Base-by-base conservation (phyloP, 225 moss, liverwort and hornwort species). In the Bryoerythrophyllum caledonicum region DNA sequence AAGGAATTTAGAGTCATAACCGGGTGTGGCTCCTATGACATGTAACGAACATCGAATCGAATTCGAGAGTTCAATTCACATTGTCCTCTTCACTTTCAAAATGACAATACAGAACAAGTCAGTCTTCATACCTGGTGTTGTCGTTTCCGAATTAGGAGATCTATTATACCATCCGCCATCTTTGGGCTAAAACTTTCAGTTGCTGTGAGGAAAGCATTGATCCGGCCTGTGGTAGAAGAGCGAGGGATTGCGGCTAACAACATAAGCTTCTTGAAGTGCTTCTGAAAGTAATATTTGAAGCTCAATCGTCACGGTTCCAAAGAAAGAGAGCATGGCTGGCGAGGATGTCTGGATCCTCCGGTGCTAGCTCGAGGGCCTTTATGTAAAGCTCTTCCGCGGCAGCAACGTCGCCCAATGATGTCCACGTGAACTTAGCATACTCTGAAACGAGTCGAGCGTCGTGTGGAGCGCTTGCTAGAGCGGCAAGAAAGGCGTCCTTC, bases 331-430 rank as follows among this genome's bases (percentile, higher is more conserved):
- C 65, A 49, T 44, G 72, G 32, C 66, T 78, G 38, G 70, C 72
- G 4, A 41, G 66, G 65, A 78, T 72, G 55, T 46, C 26, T 11
- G 65, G 4, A 26, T 72, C 72, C 8, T 57, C 16, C 6, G 72
- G 65, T 20, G 66, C 65, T 12, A 78, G 15, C 25, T 78, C 59
- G 17, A 78, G 48, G 44, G 78, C 78, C 37, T 37, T 73, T 27
- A 51, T 81, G 81, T 52, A 81, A 2, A 84, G 73, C 35, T 71
- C 78, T 41, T 87, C 81, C 7, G 72, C 67, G 1, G 72, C 70
- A 68, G 60, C 75, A 25, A 76, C 65, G 15, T 84, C 72, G 43
- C 75, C 66, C 26, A 79, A 13, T n/a, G 73, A 34, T n/a, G n/a
- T 79, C 72, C 73, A 73, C 15, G 65, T 60, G 49, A 79, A 67